Percentiles rank a stretch among this genome's conserved stretches.
phyloP scores from a whole-genome alignment of 371 early-diverging fungal species.

The Mortierella sp. region DNA sequence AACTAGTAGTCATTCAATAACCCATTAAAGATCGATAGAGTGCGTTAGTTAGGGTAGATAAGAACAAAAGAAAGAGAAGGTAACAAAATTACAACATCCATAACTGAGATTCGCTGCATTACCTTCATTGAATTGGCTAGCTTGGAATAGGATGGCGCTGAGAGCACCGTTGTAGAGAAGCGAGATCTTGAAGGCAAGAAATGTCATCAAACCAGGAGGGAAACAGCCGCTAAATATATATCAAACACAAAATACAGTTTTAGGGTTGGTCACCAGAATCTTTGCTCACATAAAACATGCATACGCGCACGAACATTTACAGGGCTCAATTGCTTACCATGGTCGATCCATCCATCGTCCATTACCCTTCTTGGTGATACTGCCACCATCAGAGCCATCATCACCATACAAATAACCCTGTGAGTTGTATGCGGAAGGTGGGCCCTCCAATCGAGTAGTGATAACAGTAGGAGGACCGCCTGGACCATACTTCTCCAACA shows the following conservation, averaged over 20 bases:
- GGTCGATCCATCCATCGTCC: slow-evolving; percentile 13
- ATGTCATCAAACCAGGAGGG: slow-evolving; percentile 17
- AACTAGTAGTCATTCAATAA: background rate
- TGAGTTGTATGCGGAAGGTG: background rate
- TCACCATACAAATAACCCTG: background rate
- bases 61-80: background rate
- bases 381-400: background rate
- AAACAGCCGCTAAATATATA: slow-evolving; percentile 13
- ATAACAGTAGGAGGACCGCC: background rate
- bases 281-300: slow-evolving; percentile 4
- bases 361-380: background rate
- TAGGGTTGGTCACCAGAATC: background rate
- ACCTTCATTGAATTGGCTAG: slow-evolving; percentile 34
- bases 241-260: background rate
- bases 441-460: background rate
- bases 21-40: background rate
- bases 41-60: background rate
- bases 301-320: background rate
- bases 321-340: slow-evolving; percentile 13
- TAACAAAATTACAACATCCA: too few species aligned
- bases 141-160: slow-evolving; percentile 32
- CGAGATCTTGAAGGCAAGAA: slow-evolving; percentile 23
- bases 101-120: background rate
- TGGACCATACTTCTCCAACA: background rate
- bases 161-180: slow-evolving; percentile 32